Evolutionary conservation across 305 asterid genomes (phyloP).

Genomic region (Plantago lanceolata): DNA sequence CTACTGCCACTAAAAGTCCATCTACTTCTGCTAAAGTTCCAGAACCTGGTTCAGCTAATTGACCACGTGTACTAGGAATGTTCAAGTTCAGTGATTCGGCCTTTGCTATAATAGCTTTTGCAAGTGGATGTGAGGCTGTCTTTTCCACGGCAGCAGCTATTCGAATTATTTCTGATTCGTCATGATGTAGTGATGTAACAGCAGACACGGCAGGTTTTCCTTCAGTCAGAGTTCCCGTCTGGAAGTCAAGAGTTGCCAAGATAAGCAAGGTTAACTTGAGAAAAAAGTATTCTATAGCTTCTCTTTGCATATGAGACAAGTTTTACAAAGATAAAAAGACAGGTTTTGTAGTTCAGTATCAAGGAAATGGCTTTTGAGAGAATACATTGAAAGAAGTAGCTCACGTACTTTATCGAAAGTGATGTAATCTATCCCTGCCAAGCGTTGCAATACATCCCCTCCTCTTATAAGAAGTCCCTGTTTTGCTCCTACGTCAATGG

Average conservation of each 20-base stretch:
- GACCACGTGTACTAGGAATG: constrained; percentile 70
- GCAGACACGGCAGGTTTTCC: constrained; percentile 89
- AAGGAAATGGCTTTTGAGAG: constrained; percentile 1
- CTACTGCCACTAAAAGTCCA: constrained; percentile 93
- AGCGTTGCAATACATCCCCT: constrained; percentile 91
- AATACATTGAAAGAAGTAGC: constrained; percentile 2
- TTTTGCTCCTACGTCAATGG: constrained; percentile 67
- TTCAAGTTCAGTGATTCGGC: constrained; percentile 68
- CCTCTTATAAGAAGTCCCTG: constrained; percentile 93
- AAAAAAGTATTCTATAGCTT: neutral
- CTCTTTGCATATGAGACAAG: no score
- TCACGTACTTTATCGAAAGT: constrained; percentile 77
- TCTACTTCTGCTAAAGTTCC: constrained; percentile 97
- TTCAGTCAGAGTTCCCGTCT: constrained; percentile 98
- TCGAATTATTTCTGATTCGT: constrained; percentile 67
- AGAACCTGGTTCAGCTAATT: constrained; percentile 87
- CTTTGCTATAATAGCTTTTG: constrained; percentile 72
- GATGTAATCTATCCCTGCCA: constrained; percentile 72
- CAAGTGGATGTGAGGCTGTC: constrained; percentile 98
- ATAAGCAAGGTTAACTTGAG: constrained; percentile 17
- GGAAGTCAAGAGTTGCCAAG: constrained; percentile 28
- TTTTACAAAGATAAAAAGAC: no score
- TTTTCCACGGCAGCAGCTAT: constrained; percentile 96
- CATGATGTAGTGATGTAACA: constrained; percentile 50
- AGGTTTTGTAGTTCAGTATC: neutral